A percentile compares a stretch with the other conserved stretches of the same genome.
Evolutionary conservation across 805 yeast species (phyloP).

Genomic region (Pichia paraexigua): DNA sequence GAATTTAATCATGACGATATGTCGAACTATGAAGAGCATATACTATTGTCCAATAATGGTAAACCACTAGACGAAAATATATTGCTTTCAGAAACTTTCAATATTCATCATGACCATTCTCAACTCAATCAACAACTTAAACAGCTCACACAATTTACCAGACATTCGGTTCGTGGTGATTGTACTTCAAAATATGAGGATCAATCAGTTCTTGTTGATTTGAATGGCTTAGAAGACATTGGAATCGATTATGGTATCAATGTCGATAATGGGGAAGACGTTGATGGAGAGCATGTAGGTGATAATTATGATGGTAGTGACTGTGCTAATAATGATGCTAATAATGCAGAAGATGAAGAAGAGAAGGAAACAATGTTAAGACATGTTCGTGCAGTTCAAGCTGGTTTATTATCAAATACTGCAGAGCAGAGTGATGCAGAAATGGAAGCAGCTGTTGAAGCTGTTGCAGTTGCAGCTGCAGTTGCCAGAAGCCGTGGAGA

Average conservation of each 20-base stretch:
- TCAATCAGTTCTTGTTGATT: constrained; percentile 10
- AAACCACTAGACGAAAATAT: background rate
- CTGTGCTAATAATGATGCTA: background rate
- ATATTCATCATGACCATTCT: constrained; percentile 21
- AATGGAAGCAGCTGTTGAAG: constrained; percentile 12
- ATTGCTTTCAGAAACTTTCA: constrained; percentile 2
- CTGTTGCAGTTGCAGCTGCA: constrained; percentile 12
- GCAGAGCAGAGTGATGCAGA: constrained; percentile 6
- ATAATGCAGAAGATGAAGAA: constrained; percentile 3
- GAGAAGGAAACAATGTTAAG: constrained; percentile 7
- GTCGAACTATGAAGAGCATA: background rate
- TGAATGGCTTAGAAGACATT: constrained; percentile 2
- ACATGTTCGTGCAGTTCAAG: constrained; percentile 8
- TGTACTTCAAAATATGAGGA: constrained; percentile 6
- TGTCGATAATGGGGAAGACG: background rate
- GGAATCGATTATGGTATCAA: background rate
- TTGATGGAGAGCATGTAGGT: background rate
- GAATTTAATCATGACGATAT: background rate
- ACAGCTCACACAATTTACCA: constrained; percentile 15
- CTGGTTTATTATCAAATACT: constrained; percentile 1
- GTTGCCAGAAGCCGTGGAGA: constrained; percentile 8
- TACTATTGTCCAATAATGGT: background rate
- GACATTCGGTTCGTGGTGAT: background rate
- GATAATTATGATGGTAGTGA: background rate
- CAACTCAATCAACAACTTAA: constrained; percentile 26